Percentiles rank a stretch among this genome's conserved stretches.
Evolutionary conservation across 306 rosid species (phyloP).

Genomic region (Malus sylvestris): DNA sequence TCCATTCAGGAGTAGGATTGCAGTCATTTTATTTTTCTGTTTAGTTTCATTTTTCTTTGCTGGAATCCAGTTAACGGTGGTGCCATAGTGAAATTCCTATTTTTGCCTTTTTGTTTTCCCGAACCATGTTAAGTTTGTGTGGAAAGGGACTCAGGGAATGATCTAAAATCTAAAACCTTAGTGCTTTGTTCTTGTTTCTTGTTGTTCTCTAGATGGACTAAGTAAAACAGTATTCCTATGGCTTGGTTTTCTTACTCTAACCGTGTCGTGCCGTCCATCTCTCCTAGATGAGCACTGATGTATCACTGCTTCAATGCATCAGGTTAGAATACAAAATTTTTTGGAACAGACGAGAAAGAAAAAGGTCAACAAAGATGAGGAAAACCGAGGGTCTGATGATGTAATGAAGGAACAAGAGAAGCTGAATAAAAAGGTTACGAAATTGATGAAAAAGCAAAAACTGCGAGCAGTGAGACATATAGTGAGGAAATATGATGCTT

Average conservation of each 20-base stretch:
- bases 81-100: not conserved
- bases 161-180: not conserved
- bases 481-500: conserved; percentile 40
- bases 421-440: conserved; percentile 64
- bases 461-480: conserved; percentile 46
- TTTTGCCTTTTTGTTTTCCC: not conserved
- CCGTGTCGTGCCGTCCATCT: not conserved
- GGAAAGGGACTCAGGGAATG: not conserved
- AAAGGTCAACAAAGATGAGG: conserved; percentile 36
- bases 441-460: conserved; percentile 77
- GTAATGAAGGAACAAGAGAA: conserved; percentile 41
- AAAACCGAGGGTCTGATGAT: conserved; percentile 25
- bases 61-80: not conserved
- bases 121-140: not conserved
- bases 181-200: not conserved
- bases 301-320: conserved; percentile 25
- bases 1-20: not conserved
- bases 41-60: not conserved
- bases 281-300: conserved; percentile 17
- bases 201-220: conserved; percentile 13
- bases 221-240: conserved; percentile 3
- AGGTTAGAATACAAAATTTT: conserved; percentile 79
- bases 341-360: conserved; percentile 56
- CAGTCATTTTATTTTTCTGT: not conserved
- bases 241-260: conserved; percentile 4